Evolutionary conservation across 129 eudicot species (phyloP).

Genomic region (Pittosporum tobira): DNA sequence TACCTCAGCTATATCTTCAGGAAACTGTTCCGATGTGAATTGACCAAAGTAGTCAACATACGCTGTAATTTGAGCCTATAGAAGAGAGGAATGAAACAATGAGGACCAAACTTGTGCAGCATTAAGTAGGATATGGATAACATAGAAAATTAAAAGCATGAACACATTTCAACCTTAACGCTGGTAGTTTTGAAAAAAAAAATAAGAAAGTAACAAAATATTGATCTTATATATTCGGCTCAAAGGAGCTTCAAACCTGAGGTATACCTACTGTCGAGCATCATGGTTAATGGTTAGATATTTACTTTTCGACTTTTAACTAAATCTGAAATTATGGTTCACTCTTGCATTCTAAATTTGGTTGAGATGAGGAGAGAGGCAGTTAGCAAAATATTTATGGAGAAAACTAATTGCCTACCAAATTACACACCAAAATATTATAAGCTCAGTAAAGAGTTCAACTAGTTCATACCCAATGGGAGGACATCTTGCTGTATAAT

Average conservation of each 20-base stretch:
- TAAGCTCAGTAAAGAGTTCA: neutral
- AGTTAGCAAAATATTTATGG: neutral
- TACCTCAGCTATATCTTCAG: slow-evolving; percentile 87
- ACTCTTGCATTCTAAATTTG: neutral
- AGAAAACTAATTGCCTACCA: neutral
- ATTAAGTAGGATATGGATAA: neutral
- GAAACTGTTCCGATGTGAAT: slow-evolving; percentile 83
- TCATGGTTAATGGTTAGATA: neutral
- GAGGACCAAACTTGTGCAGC: slow-evolving; percentile 2
- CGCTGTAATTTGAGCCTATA: slow-evolving; percentile 72
- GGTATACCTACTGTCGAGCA: neutral
- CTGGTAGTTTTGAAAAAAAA: neutral
- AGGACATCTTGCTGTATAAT: neutral
- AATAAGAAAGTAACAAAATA: too few relatives aligned
- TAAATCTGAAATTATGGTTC: neutral
- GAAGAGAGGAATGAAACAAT: neutral
- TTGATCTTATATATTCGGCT: neutral
- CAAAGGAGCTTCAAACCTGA: neutral
- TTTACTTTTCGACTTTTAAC: too few relatives aligned
- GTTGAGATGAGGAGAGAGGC: neutral
- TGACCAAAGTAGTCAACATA: slow-evolving; percentile 91
- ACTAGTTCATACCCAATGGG: neutral
- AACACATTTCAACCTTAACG: neutral
- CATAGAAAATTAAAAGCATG: neutral
- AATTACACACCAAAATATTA: neutral